phyloP scores from a whole-genome alignment of 2,329 filamentous ascomycete genomes.

The Phyllosticta paracitricarpa region DNA sequence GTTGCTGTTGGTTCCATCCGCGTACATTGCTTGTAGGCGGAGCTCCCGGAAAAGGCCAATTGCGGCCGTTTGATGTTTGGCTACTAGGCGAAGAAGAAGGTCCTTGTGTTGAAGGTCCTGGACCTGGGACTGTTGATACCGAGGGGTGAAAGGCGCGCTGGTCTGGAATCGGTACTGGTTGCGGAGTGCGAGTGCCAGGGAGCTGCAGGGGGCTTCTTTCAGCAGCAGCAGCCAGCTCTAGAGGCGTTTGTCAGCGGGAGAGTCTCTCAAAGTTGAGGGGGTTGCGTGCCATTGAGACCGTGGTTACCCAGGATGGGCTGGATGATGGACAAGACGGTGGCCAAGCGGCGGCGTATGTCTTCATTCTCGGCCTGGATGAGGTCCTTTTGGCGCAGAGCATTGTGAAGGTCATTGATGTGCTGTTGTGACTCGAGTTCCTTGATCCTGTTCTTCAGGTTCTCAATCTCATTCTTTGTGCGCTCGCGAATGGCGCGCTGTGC shows the following conservation, averaged over 20 bases:
- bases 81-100: constrained; percentile 18
- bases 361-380: constrained; percentile 68
- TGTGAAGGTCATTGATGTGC: constrained; percentile 74
- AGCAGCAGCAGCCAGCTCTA: constrained; percentile 39
- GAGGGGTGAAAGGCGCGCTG: constrained; percentile 14
- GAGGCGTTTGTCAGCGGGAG: not conserved
- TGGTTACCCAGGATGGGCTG: constrained; percentile 44
- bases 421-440: constrained; percentile 68
- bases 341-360: constrained; percentile 61
- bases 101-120: not conserved
- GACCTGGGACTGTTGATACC: constrained; percentile 11
- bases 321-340: constrained; percentile 53
- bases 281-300: constrained; percentile 33
- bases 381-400: constrained; percentile 65
- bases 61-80: constrained; percentile 16
- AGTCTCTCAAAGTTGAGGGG: not conserved
- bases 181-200: constrained; percentile 16
- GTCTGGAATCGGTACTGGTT: constrained; percentile 5
- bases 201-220: constrained; percentile 36
- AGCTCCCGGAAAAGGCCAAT: constrained; percentile 23
- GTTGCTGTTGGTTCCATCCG: constrained; percentile 26
- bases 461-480: constrained; percentile 71
- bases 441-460: constrained; percentile 61
- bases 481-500: constrained; percentile 78
- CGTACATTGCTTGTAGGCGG: constrained; percentile 26